These are phyloP conservation scores for Neurospora cerealis DNA, from an alignment of 495 filamentous ascomycete species.

Conservation along the genomic window DNA sequence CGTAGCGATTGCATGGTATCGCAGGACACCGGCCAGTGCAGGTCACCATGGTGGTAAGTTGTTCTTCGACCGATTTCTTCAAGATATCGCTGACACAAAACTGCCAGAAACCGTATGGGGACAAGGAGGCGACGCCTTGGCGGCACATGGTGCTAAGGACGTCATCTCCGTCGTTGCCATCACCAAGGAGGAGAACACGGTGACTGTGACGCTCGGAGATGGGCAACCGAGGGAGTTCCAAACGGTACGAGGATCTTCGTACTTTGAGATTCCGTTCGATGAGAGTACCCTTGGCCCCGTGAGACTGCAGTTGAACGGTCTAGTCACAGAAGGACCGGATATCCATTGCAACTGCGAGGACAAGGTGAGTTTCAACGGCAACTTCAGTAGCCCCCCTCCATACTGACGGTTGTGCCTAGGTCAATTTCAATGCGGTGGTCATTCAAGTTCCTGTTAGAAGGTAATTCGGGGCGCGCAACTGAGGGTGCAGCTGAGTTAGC, in stretches of 20 bases:
- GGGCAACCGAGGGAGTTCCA: conserved; percentile 12
- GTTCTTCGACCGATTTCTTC: conserved; percentile 16
- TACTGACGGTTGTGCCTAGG: conserved; percentile 11
- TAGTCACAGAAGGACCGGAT: conserved; percentile 31
- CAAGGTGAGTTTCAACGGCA: conserved; percentile 27
- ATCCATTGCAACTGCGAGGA: conserved; percentile 41
- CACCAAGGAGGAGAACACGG: conserved; percentile 19
- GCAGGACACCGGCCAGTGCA: conserved; percentile 30
- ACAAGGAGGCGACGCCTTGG: conserved; percentile 31
- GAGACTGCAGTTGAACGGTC: conserved; percentile 38
- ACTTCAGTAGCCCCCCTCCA: background rate
- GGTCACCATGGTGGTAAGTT: conserved; percentile 30
- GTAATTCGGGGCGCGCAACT: background rate
- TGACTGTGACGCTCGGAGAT: conserved; percentile 44
- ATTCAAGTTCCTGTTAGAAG: conserved; percentile 19
- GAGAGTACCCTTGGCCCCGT: conserved; percentile 38
- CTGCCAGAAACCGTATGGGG: conserved; percentile 32
- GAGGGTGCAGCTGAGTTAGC: background rate
- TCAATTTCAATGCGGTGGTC: conserved; percentile 32
- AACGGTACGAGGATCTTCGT: conserved; percentile 16
- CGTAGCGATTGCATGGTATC: conserved; percentile 55
- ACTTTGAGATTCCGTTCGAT: conserved; percentile 47
- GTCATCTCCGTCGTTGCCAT: conserved; percentile 37
- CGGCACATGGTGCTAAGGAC: conserved; percentile 31
- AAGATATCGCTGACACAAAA: conserved; percentile 3